These are phyloP conservation scores for Escallonia herrerae DNA, from an alignment of 129 eudicot genomes.

Conservation along the genomic window DNA sequence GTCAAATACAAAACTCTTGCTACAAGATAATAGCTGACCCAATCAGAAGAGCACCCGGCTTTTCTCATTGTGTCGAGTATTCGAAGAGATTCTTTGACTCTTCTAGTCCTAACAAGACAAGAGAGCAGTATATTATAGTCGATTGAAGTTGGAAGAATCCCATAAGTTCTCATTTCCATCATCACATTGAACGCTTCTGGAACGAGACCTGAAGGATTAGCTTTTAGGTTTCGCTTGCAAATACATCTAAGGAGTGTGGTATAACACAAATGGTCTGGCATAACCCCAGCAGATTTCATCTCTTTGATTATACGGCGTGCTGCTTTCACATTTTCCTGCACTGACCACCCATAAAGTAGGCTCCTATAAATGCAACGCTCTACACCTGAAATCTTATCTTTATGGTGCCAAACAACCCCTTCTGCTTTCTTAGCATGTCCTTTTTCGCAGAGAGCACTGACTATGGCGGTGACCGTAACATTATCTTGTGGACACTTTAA, in stretches of 20 bases:
- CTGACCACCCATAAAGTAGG: slow-evolving; percentile 48
- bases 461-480: slow-evolving; percentile 37
- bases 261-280: slow-evolving; percentile 46
- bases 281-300: slow-evolving; percentile 46
- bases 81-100: slow-evolving; percentile 56
- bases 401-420: slow-evolving; percentile 52
- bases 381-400: slow-evolving; percentile 36
- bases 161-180: slow-evolving; percentile 49
- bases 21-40: slow-evolving; percentile 61
- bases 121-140: slow-evolving; percentile 49
- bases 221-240: slow-evolving; percentile 42
- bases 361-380: slow-evolving; percentile 50
- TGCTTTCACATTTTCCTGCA: slow-evolving; percentile 49
- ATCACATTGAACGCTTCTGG: slow-evolving; percentile 57
- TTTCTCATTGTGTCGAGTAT: slow-evolving; percentile 41
- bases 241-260: slow-evolving; percentile 50
- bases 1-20: slow-evolving; percentile 49
- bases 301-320: slow-evolving; percentile 45
- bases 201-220: slow-evolving; percentile 60
- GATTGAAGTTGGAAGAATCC: slow-evolving; percentile 34
- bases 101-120: slow-evolving; percentile 48
- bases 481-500: slow-evolving; percentile 42
- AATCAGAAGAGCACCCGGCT: slow-evolving; percentile 47
- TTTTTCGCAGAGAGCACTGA: slow-evolving; percentile 48
- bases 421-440: slow-evolving; percentile 65